Percentiles rank a stretch among this genome's conserved stretches.
phyloP scores from a whole-genome alignment of 257 asterid genomes.

The Petunia secreta region DNA sequence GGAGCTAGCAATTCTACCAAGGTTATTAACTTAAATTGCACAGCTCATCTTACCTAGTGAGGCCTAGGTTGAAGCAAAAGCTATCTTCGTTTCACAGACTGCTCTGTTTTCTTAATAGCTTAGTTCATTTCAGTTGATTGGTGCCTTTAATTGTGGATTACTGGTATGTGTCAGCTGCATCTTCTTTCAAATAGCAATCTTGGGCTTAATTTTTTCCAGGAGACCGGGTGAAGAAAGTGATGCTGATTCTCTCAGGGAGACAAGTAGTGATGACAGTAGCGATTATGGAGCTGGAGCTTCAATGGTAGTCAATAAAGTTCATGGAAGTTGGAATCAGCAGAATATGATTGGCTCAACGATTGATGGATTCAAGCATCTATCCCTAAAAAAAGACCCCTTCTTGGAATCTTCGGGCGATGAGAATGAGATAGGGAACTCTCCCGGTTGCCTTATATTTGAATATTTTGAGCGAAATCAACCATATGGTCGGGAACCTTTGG shows the following conservation, averaged over 20 bases:
- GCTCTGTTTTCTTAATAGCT: constrained; percentile 21
- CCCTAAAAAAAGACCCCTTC: constrained; percentile 42
- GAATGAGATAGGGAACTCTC: constrained; percentile 56
- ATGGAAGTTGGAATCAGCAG: constrained; percentile 50
- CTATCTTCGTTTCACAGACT: not conserved
- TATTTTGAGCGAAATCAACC: constrained; percentile 78
- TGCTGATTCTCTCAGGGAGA: constrained; percentile 73
- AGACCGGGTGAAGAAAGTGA: constrained; percentile 88
- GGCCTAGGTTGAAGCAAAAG: not conserved
- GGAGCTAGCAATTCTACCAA: constrained; percentile 6
- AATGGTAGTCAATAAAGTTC: constrained; percentile 40
- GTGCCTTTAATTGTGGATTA: constrained; percentile 1
- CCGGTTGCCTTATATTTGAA: constrained; percentile 70
- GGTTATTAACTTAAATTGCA: not conserved
- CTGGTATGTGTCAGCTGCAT: constrained; percentile 10
- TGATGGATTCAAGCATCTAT: constrained; percentile 44
- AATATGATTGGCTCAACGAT: constrained; percentile 26
- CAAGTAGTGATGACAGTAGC: constrained; percentile 70
- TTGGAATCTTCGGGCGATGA: constrained; percentile 48
- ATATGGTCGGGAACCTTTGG: constrained; percentile 83
- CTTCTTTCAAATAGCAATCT: constrained; percentile 14
- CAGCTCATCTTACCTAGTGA: constrained; percentile 13
- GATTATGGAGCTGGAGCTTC: constrained; percentile 53
- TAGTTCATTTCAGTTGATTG: constrained; percentile 5
- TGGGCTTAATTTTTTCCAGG: constrained; percentile 44